Base-by-base conservation (phyloP, 1,284 basidiomycete species). In the Inonotus hispidus region DNA sequence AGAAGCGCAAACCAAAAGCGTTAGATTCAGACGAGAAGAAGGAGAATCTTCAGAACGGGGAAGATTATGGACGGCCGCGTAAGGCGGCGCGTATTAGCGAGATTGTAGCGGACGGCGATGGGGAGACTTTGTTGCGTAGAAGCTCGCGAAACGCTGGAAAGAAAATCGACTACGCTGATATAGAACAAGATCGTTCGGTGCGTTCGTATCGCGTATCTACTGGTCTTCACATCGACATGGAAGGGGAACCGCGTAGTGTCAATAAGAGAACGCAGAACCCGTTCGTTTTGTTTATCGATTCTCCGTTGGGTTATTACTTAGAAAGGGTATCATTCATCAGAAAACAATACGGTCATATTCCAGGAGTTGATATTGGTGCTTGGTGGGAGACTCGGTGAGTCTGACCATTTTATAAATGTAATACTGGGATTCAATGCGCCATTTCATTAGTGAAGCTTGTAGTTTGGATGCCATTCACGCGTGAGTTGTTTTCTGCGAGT, bases 381-480 rank as follows among this genome's bases (percentile, higher is more conserved):
- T 91, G 89, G 88, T 92, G 90, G 90, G 80, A 83, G 64, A 81
- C 78, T 3, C 73, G 82, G 82, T 82, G 38, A 19, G 8, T 52
- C 8, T 16, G 35, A 27, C 6, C 23, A 23, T 16, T 1, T 16
- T n/a, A 5, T 16, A 19, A 4, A 32, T 54, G 3, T 47, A 50
- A 4, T 50, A 14, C 27, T 32, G 35, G n/a, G 39, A 10, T 23
- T n/a, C 25, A 41, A 52, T 19, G 39, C 23, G 19, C 55, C 25
- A 2, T 13, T 3, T 43, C 32, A 21, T 53, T 37, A 82, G 90
- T 57, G 71, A 82, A 67, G 86, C 79, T 35, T 92, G 89, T 67
- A 89, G 87, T 58, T 73, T 70, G 0, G 90, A 89, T 70, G 78
- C 90, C 10, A 75, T 92, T 60, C 90, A 92, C 65, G 90, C 89